Base-by-base conservation (phyloP, 139 green algal species). In the Chlorokybus atmophyticus region DNA sequence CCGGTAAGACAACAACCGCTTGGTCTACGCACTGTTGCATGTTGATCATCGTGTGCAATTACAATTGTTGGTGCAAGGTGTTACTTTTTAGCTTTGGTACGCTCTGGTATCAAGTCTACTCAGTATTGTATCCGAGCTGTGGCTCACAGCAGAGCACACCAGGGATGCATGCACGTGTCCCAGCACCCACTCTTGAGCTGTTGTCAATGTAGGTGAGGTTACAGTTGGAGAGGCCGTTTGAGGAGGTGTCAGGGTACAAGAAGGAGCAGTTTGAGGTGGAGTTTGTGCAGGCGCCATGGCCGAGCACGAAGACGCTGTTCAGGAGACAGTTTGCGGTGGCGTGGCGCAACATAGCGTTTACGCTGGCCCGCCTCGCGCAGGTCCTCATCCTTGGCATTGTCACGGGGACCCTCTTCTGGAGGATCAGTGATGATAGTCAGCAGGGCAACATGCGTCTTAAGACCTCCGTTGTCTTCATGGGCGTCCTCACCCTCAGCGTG, bases 401-500 rank as follows among this genome's bases (percentile, higher is more conserved):
- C 59, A 66, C 50, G 2, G 59, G 59, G n/a, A 66, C 59, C 3
- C 48, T 66, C 14, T 66, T 66, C 29, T 66, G 32, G 26, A 47
- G 35, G 23, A 59, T 62, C 24, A 10, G 21, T 23, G 27, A 56
- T 17, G 26, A 19, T n/a, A 4, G 17, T 24, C 7, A 23, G 50
- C 19, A 8, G 32, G 26, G 19, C 17, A 27, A 21, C 59, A 60
- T 66, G 59, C 14, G 50, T 21, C 59, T 66, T 19, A 32, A 39
- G 25, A 39, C 31, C 23, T 66, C 59, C 32, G n/a, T 66, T n/a
- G 26, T 29, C 29, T 66, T 66, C 21, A 10, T 60, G 5, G 50
- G 35, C 28, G 26, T 21, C 26, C 57, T 66, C 27, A 29, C 59
- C 5, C 32, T 66, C 27, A 49, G 48, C 1, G 48, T 66, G 8